phyloP scores from a whole-genome alignment of 192 early-diverging fungal species.

The Backusella luteola region DNA sequence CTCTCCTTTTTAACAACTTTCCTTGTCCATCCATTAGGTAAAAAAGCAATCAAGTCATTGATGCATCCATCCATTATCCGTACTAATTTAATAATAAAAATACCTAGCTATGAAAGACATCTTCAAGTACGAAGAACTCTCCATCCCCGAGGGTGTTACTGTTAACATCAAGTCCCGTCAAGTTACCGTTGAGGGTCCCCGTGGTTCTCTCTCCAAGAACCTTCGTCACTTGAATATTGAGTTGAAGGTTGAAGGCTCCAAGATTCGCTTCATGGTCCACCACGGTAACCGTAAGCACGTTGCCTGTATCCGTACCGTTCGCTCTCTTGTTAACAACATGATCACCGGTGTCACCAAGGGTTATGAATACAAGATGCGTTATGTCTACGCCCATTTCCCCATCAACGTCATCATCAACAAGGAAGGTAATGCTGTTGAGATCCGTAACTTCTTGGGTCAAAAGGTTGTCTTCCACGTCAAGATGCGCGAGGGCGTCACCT shows the following conservation, averaged over 20 bases:
- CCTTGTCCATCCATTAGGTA: conserved; percentile 16
- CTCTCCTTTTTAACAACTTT: conserved; percentile 5
- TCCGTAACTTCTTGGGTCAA: conserved; percentile 99
- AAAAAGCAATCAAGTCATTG: background rate
- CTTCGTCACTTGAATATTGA: conserved; percentile 95
- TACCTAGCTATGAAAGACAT: conserved; percentile 78
- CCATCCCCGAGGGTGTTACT: conserved; percentile 85
- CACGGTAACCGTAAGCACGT: conserved; percentile 97
- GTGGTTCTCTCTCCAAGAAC: conserved; percentile 85
- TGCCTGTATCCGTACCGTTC: conserved; percentile 96
- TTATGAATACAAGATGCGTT: conserved; percentile 99
- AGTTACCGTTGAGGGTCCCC: conserved; percentile 89
- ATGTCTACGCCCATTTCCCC: conserved; percentile 99
- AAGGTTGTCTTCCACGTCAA: conserved; percentile 84
- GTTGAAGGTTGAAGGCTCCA: conserved; percentile 64
- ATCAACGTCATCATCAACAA: conserved; percentile 92
- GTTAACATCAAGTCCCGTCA: conserved; percentile 87
- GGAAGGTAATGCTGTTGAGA: conserved; percentile 78
- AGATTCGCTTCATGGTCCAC: conserved; percentile 85
- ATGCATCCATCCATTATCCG: background rate
- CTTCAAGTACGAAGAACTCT: conserved; percentile 82
- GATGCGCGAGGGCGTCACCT: conserved; percentile 85
- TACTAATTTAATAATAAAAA: conserved; percentile 26
- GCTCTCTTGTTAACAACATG: conserved; percentile 95
- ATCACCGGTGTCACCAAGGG: conserved; percentile 98